Conservation (phyloP, 352 stramenopile species). For the Phytophthora brassicae region DNA sequence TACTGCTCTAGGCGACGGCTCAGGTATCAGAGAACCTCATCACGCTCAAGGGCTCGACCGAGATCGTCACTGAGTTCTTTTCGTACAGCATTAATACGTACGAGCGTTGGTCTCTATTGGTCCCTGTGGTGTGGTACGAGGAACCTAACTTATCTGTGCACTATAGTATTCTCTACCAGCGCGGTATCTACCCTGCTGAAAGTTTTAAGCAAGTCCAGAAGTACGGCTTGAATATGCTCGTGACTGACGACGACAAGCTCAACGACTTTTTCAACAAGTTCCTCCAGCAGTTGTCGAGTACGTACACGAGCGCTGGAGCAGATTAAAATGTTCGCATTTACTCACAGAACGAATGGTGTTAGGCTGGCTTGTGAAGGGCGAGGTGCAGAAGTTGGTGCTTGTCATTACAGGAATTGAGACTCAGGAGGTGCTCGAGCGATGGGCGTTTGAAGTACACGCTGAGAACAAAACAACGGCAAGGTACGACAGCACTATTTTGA, state of each 20-base stretch:
- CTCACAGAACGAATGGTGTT: not conserved
- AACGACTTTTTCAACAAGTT: slow-evolving; percentile 95
- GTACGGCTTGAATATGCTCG: slow-evolving; percentile 98
- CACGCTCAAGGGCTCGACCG: slow-evolving; percentile 97
- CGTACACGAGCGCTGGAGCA: not conserved
- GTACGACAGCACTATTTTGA: slow-evolving; percentile 25
- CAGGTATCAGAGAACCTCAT: slow-evolving; percentile 93
- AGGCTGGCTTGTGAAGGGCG: slow-evolving; percentile 94
- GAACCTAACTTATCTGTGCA: slow-evolving; percentile 6
- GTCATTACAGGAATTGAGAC: slow-evolving; percentile 98
- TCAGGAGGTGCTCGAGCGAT: slow-evolving; percentile 97
- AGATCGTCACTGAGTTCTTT: slow-evolving; percentile 99
- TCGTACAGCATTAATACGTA: slow-evolving; percentile 98
- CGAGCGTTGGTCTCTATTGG: not conserved
- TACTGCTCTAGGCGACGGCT: slow-evolving; percentile 50
- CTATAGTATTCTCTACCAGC: slow-evolving; percentile 91
- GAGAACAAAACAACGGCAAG: slow-evolving; percentile 42
- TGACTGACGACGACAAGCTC: slow-evolving; percentile 96
- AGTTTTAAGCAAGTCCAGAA: slow-evolving; percentile 97
- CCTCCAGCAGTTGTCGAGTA: slow-evolving; percentile 88
- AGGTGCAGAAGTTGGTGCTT: slow-evolving; percentile 97
- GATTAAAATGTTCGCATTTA: not conserved
- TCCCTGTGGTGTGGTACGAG: not conserved
- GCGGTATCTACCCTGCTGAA: slow-evolving; percentile 99
- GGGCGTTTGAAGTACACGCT: slow-evolving; percentile 97